Conservation (phyloP, 805 yeast species). For the Jamesozyma jinghongensis region DNA sequence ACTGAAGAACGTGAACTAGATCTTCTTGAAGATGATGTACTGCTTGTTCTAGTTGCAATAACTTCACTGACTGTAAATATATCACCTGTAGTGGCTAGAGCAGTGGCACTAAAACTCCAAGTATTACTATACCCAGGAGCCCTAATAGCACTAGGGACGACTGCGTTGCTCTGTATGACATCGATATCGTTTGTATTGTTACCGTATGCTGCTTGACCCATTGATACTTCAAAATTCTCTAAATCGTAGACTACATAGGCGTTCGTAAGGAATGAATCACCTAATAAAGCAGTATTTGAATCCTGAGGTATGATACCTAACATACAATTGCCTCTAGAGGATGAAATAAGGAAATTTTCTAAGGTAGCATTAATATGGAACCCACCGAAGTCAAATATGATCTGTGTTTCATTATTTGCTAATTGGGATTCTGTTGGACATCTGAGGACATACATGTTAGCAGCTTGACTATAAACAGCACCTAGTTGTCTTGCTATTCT, state of each 20-base stretch:
- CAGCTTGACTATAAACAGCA: constrained; percentile 34
- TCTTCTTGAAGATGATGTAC: no score
- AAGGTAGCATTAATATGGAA: constrained; percentile 44
- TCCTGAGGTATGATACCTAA: constrained; percentile 32
- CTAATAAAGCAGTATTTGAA: constrained; percentile 33
- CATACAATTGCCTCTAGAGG: constrained; percentile 31
- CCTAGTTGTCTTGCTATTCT: constrained; percentile 32
- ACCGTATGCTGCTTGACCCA: constrained; percentile 38
- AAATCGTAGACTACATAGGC: constrained; percentile 62
- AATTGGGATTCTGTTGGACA: constrained; percentile 29
- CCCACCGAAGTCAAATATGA: constrained; percentile 53
- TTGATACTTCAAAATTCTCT: constrained; percentile 45
- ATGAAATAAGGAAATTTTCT: constrained; percentile 21
- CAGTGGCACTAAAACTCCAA: constrained; percentile 22
- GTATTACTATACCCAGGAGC: constrained; percentile 43
- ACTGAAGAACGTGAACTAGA: background rate
- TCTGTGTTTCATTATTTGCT: constrained; percentile 19
- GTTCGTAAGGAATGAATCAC: constrained; percentile 47
- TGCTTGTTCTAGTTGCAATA: constrained; percentile 1
- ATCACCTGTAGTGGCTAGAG: constrained; percentile 23
- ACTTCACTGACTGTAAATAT: constrained; percentile 13
- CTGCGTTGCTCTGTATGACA: constrained; percentile 8
- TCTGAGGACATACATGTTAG: constrained; percentile 39
- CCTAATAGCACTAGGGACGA: constrained; percentile 40
- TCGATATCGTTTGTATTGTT: constrained; percentile 14